phyloP scores from a whole-genome alignment of 208 protist genomes.

The Angomonas deanei region DNA sequence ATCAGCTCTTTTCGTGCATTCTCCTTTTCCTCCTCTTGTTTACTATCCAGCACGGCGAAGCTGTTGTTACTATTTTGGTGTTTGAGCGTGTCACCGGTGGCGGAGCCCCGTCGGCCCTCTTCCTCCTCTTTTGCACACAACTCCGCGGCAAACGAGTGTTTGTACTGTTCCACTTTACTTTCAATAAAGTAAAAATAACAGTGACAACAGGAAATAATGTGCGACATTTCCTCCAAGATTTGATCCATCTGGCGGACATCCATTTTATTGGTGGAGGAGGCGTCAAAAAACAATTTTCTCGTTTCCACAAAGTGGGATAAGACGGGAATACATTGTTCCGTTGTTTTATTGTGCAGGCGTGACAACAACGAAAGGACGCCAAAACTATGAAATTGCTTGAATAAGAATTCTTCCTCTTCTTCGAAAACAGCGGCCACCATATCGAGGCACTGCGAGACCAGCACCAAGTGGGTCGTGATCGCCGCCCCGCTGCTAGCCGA shows the following conservation, averaged over 20 bases:
- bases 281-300: conserved; percentile 37
- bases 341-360: conserved; percentile 56
- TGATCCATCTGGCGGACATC: conserved; percentile 70
- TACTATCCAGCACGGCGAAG: no score
- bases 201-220: conserved; percentile 83
- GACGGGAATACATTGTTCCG: conserved; percentile 71
- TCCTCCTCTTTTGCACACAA: no score
- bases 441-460: conserved; percentile 79
- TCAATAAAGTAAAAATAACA: conserved; percentile 70
- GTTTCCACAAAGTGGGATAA: conserved; percentile 63
- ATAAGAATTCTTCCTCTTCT: conserved; percentile 59
- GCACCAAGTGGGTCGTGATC: conserved; percentile 64
- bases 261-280: not conserved
- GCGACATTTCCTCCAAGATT: conserved; percentile 79
- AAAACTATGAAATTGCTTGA: conserved; percentile 43
- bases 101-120: not conserved
- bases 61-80: no score
- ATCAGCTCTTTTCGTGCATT: conserved; percentile 10
- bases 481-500: conserved; percentile 2
- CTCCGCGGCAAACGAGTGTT: not conserved
- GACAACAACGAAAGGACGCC: conserved; percentile 49
- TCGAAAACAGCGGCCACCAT: conserved; percentile 74
- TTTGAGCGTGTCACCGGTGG: no score
- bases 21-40: conserved; percentile 5
- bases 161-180: conserved; percentile 43